Evolutionary conservation across 2,329 filamentous ascomycete genomes (phyloP), one percentile per base, ranked within the genome.

Genomic region (Talaromyces sp.): DNA sequence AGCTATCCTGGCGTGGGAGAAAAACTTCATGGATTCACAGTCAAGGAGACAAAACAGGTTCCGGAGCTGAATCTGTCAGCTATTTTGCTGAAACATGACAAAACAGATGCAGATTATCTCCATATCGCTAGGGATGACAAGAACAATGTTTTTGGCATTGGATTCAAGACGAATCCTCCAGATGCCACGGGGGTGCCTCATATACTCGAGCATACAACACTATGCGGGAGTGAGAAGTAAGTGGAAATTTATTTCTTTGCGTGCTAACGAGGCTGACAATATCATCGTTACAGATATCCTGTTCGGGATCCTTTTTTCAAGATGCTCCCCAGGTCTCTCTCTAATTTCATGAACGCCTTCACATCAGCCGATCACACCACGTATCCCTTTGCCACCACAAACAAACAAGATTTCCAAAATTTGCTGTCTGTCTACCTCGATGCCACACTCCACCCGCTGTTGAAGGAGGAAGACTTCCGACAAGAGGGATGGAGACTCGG

Each of bases 281-380:
- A 67, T n/a, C 49, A 31, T 51, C 61, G 56, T 52, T 61, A 56
- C 71, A 93, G 90, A 75, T 96, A 93, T 73, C 95, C 95, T n/a
- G 93, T 99, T 61, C 91, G 95, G 64, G 95, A 99, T 71, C 95
- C 95, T 0, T 99, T 99, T 82, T 99, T 99, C 82, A 99, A 98
- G 84, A 99, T 99, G 95, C 84, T 99, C 27, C 95, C 95, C 24
- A 87, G 95, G 68, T 97, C 95, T 5, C 83, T 99, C n/a, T 97
- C 95, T 65, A 99, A 98, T 77, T 99, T 97, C 73, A 99, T 99
- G 95, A 99, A 99, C 75, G 95, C 95, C 63, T 96, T 98, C 73
- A 99, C 95, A 49, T 92, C 93, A 27, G 89, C 92, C 24, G 93
- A 98, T 71, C 93, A 99, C 74, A 99, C 95, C 11, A 96, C 91